phyloP scores from a whole-genome alignment of 352 stramenopile species.

The Phytopythium montanum region DNA sequence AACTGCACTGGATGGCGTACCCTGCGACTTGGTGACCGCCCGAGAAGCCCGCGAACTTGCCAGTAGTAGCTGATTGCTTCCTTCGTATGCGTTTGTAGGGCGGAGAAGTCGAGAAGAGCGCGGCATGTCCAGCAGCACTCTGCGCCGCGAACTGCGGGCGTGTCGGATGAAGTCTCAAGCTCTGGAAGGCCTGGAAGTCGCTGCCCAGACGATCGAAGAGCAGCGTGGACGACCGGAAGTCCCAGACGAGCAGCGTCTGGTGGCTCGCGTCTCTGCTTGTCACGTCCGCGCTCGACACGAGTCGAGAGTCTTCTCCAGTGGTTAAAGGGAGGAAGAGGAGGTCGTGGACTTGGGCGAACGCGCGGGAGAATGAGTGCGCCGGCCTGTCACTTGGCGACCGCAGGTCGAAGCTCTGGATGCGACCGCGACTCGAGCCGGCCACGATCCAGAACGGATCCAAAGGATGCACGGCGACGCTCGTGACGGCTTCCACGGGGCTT shows the following conservation, averaged over 20 bases:
- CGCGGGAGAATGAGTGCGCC: constrained; percentile 12
- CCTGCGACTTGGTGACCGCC: constrained; percentile 39
- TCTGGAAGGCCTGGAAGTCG: constrained; percentile 41
- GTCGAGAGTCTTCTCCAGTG: constrained; percentile 6
- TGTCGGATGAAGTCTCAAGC: constrained; percentile 39
- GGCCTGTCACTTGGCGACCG: constrained; percentile 8
- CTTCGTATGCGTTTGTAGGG: constrained; percentile 47
- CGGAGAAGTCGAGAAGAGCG: constrained; percentile 32
- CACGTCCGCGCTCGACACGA: constrained; percentile 50
- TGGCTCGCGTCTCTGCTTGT: constrained; percentile 42
- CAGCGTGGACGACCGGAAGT: constrained; percentile 36
- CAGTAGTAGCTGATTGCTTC: constrained; percentile 5
- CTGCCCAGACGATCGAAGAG: constrained; percentile 45
- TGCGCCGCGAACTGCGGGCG: constrained; percentile 40
- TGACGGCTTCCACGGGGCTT: constrained; percentile 22
- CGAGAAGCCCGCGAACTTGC: constrained; percentile 13
- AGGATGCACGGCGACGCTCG: constrained; percentile 26
- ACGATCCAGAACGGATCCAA: constrained; percentile 27
- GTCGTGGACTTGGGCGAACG: constrained; percentile 49
- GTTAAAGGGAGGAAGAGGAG: constrained; percentile 36
- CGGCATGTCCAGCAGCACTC: constrained; percentile 33
- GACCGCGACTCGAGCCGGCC: constrained; percentile 24
- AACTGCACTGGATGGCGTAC: constrained; percentile 49
- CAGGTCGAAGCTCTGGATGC: constrained; percentile 36
- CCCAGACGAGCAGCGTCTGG: constrained; percentile 66